phyloP scores from a whole-genome alignment of 768 basidiomycete species.

The Dentipellis fragilis region DNA sequence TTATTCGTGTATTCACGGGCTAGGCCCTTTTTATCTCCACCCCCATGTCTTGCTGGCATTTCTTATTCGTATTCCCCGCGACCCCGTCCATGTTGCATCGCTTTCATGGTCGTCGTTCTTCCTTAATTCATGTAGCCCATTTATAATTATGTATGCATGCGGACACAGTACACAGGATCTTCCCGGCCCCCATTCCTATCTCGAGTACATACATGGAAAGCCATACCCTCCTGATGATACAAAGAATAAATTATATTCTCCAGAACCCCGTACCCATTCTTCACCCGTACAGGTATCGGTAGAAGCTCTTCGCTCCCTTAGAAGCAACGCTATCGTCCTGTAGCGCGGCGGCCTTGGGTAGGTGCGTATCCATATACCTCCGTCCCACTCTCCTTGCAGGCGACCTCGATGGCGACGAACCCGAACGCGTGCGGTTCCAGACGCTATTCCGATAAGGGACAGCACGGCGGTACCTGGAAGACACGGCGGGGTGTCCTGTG shows the following conservation, averaged over 20 bases:
- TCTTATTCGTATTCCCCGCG: too few relatives aligned
- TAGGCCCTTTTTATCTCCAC: slow-evolving; percentile 12
- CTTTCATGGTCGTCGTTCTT: neutral
- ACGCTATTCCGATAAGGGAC: slow-evolving; percentile 22
- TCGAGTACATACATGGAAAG: neutral
- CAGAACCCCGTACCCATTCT: too few relatives aligned
- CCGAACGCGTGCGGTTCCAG: slow-evolving; percentile 24
- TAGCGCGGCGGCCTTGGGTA: neutral
- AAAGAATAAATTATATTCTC: too few relatives aligned
- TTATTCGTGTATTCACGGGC: slow-evolving; percentile 42
- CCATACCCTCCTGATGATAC: too few relatives aligned
- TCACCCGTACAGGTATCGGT: neutral
- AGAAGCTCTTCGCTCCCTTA: neutral
- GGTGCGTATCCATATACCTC: slow-evolving; percentile 8
- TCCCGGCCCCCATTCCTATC: neutral
- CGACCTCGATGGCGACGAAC: slow-evolving; percentile 48
- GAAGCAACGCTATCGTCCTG: too few relatives aligned
- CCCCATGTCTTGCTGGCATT: too few relatives aligned
- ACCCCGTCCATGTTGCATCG: neutral
- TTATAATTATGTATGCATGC: neutral
- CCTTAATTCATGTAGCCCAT: neutral
- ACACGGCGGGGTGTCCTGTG: slow-evolving; percentile 13
- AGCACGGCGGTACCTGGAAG: slow-evolving; percentile 13
- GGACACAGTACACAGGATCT: neutral
- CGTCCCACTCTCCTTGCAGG: slow-evolving; percentile 31